Conservation (phyloP, 2,329 filamentous ascomycete species). For the Myriosclerotinia curreyana region DNA sequence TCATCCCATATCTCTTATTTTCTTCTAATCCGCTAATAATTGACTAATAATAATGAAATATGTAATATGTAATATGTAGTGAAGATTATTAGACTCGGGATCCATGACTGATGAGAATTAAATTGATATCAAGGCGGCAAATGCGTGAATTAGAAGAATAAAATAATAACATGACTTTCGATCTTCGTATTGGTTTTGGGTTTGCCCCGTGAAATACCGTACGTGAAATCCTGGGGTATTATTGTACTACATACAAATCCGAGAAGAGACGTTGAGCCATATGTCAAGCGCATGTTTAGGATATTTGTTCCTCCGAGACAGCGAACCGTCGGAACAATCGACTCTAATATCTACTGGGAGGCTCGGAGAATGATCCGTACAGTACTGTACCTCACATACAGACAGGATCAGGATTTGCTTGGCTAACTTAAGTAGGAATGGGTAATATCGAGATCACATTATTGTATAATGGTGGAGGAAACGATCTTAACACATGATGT, state of each 20-base stretch:
- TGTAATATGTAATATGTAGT: slow-evolving; percentile 1
- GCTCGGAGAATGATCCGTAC: slow-evolving; percentile 14
- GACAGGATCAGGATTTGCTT: slow-evolving; percentile 9
- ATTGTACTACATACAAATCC: slow-evolving; percentile 1
- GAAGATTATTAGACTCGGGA: slow-evolving; percentile 18
- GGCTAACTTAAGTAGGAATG: slow-evolving; percentile 5
- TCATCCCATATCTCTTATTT: slow-evolving; percentile 20
- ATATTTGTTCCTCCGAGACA: slow-evolving; percentile 22
- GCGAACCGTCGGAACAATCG: slow-evolving; percentile 11
- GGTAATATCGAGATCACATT: slow-evolving; percentile 11
- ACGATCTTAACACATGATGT: slow-evolving; percentile 14
- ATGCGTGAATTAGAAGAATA: slow-evolving; percentile 30
- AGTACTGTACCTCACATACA: slow-evolving; percentile 18
- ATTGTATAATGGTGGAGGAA: slow-evolving; percentile 5
- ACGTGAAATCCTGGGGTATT: not conserved
- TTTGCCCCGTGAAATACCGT: not conserved
- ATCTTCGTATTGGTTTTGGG: not conserved
- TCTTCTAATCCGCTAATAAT: slow-evolving; percentile 14
- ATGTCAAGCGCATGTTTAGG: slow-evolving; percentile 16
- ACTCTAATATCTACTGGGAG: slow-evolving; percentile 10
- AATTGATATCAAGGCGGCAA: slow-evolving; percentile 31
- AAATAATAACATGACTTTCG: slow-evolving; percentile 3
- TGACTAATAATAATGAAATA: no score
- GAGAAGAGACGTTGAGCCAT: slow-evolving; percentile 15
- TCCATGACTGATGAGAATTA: not conserved